Evolutionary conservation across 1,284 basidiomycete genomes (phyloP).

Genomic region (Rhodotorula sp.): DNA sequence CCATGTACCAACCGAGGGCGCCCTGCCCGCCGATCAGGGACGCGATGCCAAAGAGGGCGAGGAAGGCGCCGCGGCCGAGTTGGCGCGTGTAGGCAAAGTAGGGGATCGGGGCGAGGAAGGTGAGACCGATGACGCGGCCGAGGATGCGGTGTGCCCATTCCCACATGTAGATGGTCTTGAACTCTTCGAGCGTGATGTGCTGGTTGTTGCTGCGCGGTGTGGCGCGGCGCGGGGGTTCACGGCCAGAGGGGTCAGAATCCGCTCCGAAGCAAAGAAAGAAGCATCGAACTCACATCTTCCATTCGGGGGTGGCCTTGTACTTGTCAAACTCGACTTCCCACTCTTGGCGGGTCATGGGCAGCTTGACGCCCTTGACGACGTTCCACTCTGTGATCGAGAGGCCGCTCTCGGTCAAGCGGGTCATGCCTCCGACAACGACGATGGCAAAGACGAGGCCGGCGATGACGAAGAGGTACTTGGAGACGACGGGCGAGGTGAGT

Average conservation of each 20-base stretch:
- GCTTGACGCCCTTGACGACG: constrained; percentile 84
- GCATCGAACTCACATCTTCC: constrained; percentile 69
- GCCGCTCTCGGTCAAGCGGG: constrained; percentile 94
- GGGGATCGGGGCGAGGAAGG: constrained; percentile 62
- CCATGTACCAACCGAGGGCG: constrained; percentile 98
- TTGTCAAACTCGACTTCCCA: constrained; percentile 94
- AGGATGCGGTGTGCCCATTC: constrained; percentile 96
- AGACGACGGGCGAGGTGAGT: constrained; percentile 70
- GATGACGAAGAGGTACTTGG: constrained; percentile 75
- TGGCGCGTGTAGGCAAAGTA: constrained; percentile 70
- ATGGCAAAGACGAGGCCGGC: constrained; percentile 85
- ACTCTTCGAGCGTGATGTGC: constrained; percentile 80
- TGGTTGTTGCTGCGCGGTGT: constrained; percentile 71
- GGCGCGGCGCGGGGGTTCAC: no score
- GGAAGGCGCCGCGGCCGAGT: constrained; percentile 45
- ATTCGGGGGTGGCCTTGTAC: constrained; percentile 94
- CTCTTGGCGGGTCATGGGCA: constrained; percentile 71
- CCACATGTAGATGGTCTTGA: constrained; percentile 98
- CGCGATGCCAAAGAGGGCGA: constrained; percentile 43
- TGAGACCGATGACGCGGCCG: constrained; percentile 80
- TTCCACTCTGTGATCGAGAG: constrained; percentile 98
- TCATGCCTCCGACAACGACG: constrained; percentile 93
- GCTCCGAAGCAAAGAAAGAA: no score
- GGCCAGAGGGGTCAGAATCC: neutral
- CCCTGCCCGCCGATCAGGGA: constrained; percentile 61